Conservation (phyloP, 164 flowering plant genomes). For the Berberis vulgaris region DNA sequence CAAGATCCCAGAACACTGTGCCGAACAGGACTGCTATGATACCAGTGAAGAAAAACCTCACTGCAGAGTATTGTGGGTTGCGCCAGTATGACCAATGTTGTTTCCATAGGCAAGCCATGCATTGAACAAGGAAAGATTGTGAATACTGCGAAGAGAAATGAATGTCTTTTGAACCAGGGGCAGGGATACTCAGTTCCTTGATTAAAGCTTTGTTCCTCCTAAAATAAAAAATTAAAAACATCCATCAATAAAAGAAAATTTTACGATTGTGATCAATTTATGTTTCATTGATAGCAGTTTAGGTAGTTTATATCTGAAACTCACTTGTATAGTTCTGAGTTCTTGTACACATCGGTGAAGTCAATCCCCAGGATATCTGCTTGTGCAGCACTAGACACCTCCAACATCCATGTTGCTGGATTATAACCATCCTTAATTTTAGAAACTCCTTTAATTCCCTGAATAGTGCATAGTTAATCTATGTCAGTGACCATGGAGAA, state of each 20-base stretch:
- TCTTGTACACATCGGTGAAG: constrained; percentile 25
- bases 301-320: background rate
- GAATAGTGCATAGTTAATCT: constrained; percentile 3
- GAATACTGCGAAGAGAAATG: constrained; percentile 36
- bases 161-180: constrained; percentile 35
- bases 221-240: constrained; percentile 7
- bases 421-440: constrained; percentile 35
- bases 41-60: constrained; percentile 39
- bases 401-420: constrained; percentile 50
- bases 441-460: constrained; percentile 29
- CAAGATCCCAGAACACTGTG: constrained; percentile 39
- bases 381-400: constrained; percentile 28
- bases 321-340: constrained; percentile 28
- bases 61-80: constrained; percentile 44
- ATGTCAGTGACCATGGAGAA: background rate
- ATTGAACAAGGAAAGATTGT: constrained; percentile 36
- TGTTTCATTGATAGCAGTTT: background rate
- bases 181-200: constrained; percentile 33
- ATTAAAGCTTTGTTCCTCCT: constrained; percentile 51
- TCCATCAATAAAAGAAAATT: background rate
- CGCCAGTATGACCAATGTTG: constrained; percentile 46
- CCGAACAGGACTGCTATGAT: constrained; percentile 42
- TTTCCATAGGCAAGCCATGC: constrained; percentile 52
- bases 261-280: too few relatives aligned
- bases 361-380: constrained; percentile 24